Base-by-base conservation (phyloP, 257 asterid genomes). In the Penstemon barbatus region DNA sequence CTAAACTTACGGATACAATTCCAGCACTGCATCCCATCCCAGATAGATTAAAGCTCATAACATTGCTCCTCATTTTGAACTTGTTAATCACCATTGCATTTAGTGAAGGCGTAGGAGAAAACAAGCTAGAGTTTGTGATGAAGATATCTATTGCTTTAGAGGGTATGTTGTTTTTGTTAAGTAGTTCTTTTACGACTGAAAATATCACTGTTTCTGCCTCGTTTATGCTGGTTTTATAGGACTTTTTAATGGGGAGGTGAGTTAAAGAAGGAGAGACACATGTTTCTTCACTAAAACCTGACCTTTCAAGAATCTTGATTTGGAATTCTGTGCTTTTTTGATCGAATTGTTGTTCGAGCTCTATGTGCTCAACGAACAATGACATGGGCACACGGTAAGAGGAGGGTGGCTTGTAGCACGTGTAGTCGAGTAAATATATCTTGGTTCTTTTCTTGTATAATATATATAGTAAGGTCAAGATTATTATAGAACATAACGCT, bases 11-110 rank as follows among this genome's bases (percentile, higher is more conserved):
- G 12, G 80, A 78, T 60, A 79, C 57, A 12, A 79, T 61, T 66
- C 82, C 77, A 0, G 79, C 84, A 64, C 87, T 82, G 71, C 87
- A 82, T 8, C 87, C 87, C 87, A 82, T 82, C 15, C 87, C 87
- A 11, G 79, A 59, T 37, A 82, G 81, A 43, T 79, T 82, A 57
- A 40, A 79, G 1, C 79, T 78, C 55, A 67, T 79, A 5, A 80
- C 43, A 33, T 80, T 66, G 19, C 6, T 3, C 51, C 83, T 67
- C 77, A 83, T 64, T 18, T 40, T 40, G 71, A 72, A 83, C 8
- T 73, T 70, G 65, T 77, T 78, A 13, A 83, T 62, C 50, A 83
- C 66, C 61, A 79, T 55, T 1, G 83, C 63, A 0, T 78, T 56
- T 4, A 83, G 79, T 2, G 88, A 83, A 1, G 85, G 88, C 0